These are phyloP conservation scores for Incumbomyces lentus DNA, from an alignment of 2,329 filamentous ascomycete genomes.

Conservation along the genomic window DNA sequence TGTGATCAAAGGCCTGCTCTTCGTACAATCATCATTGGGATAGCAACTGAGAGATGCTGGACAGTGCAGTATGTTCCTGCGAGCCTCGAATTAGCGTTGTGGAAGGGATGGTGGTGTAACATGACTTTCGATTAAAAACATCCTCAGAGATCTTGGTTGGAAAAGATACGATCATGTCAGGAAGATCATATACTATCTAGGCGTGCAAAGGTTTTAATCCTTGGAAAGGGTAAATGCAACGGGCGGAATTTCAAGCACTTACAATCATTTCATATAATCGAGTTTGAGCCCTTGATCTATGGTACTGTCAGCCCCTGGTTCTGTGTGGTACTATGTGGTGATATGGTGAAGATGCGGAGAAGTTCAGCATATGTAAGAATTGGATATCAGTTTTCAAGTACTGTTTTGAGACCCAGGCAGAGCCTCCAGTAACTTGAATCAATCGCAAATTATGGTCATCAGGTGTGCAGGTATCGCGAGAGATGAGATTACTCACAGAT, in stretches of 20 bases:
- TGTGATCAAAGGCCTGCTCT: no score
- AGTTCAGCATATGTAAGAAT: constrained; percentile 98
- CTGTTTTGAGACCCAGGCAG: constrained; percentile 85
- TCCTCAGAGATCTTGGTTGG: constrained; percentile 63
- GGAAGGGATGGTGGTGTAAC: no score
- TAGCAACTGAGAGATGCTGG: no score
- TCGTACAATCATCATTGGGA: no score
- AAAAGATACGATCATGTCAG: constrained; percentile 47
- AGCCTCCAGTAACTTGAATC: constrained; percentile 69
- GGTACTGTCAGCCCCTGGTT: constrained; percentile 11
- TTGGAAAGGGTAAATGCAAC: constrained; percentile 3
- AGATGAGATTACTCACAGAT: constrained; percentile 4
- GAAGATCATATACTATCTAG: constrained; percentile 59
- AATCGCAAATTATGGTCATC: constrained; percentile 99
- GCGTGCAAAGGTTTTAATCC: constrained; percentile 51
- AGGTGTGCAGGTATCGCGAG: constrained; percentile 31
- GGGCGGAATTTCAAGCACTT: not conserved
- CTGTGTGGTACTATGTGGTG: not conserved
- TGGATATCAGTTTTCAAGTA: constrained; percentile 70
- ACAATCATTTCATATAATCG: no score
- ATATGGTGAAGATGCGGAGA: not conserved
- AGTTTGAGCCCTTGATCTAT: no score
- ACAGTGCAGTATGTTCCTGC: no score
- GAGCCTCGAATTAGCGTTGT: no score
- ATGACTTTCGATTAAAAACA: constrained; percentile 6